These are phyloP conservation scores for Heterobasidion annosum DNA, from an alignment of 1,284 basidiomycete genomes.

Conservation along the genomic window DNA sequence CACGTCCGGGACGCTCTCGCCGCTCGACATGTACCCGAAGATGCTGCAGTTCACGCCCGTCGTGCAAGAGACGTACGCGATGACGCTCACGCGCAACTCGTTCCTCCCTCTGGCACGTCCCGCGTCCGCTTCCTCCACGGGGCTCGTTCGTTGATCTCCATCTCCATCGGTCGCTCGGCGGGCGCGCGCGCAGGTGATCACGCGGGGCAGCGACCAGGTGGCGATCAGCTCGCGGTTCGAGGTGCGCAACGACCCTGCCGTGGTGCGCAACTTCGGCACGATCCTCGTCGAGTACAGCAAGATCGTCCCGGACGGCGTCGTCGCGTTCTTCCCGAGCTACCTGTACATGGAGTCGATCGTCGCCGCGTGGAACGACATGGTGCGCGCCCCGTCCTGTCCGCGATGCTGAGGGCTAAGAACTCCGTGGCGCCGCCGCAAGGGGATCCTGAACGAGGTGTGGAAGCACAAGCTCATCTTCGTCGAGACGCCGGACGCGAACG, in stretches of 20 bases:
- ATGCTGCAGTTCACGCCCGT: conserved; percentile 99
- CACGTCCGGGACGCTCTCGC: conserved; percentile 97
- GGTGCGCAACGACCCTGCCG: conserved; percentile 97
- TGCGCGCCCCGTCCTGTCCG: conserved; percentile 25
- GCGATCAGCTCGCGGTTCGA: conserved; percentile 99
- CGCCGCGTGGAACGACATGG: conserved; percentile 99
- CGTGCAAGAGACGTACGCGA: conserved; percentile 95
- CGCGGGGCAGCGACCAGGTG: conserved; percentile 96
- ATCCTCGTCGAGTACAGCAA: conserved; percentile 98
- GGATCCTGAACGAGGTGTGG: conserved; percentile 98
- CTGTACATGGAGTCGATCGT: conserved; percentile 99
- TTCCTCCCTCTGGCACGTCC: conserved; percentile 86
- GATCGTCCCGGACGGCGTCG: conserved; percentile 98
- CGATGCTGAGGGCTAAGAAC: not conserved
- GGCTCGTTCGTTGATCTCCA: no score
- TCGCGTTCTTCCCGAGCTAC: conserved; percentile 99
- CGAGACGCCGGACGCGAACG: conserved; percentile 98
- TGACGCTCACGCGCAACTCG: conserved; percentile 95
- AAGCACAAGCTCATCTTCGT: conserved; percentile 99
- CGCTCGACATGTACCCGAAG: conserved; percentile 99
- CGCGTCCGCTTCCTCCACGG: not conserved
- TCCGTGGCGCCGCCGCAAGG: conserved; percentile 36
- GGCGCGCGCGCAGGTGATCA: conserved; percentile 67
- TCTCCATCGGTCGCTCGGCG: no score
- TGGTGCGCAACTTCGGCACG: conserved; percentile 97